A percentile compares a stretch with the other conserved stretches of the same genome.
Evolutionary conservation across 306 rosid genomes (phyloP).

Genomic region (Rosa lucieae): DNA sequence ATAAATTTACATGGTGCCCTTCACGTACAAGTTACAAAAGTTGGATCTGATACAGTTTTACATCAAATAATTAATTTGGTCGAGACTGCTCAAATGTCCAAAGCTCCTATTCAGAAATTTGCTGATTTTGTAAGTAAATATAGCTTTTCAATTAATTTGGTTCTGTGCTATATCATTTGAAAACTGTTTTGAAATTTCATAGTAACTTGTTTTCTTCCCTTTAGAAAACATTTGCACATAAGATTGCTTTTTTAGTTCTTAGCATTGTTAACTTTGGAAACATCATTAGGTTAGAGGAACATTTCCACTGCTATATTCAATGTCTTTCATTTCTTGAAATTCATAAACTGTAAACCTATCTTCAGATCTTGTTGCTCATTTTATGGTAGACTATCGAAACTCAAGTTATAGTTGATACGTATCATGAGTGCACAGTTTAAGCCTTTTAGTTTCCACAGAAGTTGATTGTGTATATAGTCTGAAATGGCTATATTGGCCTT

Average conservation of each 20-base stretch:
- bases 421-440: too few species aligned
- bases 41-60: constrained; percentile 90
- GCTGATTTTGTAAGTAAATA: constrained; percentile 88
- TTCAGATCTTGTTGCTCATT: not conserved
- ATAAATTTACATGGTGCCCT: constrained; percentile 88
- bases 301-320: not conserved
- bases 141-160: constrained; percentile 7
- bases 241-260: not conserved
- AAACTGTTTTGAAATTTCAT: not conserved
- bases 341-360: not conserved
- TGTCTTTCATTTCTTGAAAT: not conserved
- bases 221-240: constrained; percentile 11
- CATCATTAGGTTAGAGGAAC: not conserved
- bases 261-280: not conserved
- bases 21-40: constrained; percentile 76
- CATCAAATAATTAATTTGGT: constrained; percentile 96
- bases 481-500: not conserved
- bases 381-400: not conserved
- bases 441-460: not conserved
- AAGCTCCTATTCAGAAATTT: constrained; percentile 99
- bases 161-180: constrained; percentile 9
- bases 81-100: constrained; percentile 98
- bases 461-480: not conserved
- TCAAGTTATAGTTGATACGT: not conserved
- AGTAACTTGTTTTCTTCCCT: not conserved